Base-by-base conservation (phyloP, 306 rosid species). In the Castanospermum australe region DNA sequence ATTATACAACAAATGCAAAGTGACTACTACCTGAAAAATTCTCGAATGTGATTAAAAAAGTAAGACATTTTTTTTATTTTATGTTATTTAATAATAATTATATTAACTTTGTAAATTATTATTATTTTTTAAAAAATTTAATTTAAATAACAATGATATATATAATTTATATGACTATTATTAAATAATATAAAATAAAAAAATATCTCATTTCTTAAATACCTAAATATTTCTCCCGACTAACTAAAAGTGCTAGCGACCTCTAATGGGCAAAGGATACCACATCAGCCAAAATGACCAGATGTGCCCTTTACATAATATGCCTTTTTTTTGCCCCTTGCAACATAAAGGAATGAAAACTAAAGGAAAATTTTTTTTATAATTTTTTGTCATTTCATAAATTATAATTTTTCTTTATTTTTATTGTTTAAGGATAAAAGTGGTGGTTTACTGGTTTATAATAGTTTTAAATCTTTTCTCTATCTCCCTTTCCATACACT, bases 211-310 rank as follows among this genome's bases (percentile, higher is more conserved):
- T n/a, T n/a, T n/a, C n/a, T n/a, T n/a, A n/a, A n/a, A n/a, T n/a
- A n/a, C n/a, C n/a, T n/a, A n/a, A n/a, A n/a, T n/a, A n/a, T n/a
- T n/a, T n/a, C n/a, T n/a, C n/a, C n/a, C n/a, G n/a, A n/a, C n/a
- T n/a, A n/a, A n/a, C n/a, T 28, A 30, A 70, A 70, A 45, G 62
- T 48, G 61, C 1, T 33, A 18, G 35, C 7, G 35, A 54, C 61
- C 76, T 51, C 51, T 50, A 71, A 48, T 18, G 51, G 33, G 76
- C 51, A 71, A 71, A 50, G 20, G 63, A 71, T 50, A 33, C 63
- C 50, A 51, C 63, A 71, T 51, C 63, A 33, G 51, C 33, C 30
- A 54, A 54, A 1, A 54, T 54, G 60, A 51, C 25, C 32, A 32
- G 63, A 71, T 71, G 33, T 71, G 76, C 33, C 56, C 3, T 35